Conservation (phyloP, 176 grass and related monocot species). For the Aegilops longissima region DNA sequence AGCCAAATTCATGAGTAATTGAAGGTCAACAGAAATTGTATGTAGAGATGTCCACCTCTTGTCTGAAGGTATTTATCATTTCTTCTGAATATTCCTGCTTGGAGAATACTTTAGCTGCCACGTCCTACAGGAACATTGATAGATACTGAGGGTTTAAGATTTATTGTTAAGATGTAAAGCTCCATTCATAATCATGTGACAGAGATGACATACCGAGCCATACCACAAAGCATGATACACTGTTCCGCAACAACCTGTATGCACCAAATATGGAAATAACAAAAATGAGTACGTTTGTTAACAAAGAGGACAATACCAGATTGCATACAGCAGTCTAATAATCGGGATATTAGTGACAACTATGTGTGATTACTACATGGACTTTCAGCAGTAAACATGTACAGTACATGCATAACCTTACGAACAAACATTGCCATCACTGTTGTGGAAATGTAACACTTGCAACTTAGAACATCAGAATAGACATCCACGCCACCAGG, state of each 20-base stretch:
- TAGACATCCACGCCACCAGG: not conserved
- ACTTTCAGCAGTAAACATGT: not conserved
- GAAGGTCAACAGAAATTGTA: not conserved
- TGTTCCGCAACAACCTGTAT: constrained; percentile 80
- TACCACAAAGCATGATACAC: constrained; percentile 93
- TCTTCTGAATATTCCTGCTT: constrained; percentile 93
- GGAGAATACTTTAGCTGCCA: constrained; percentile 90
- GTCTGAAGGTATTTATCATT: constrained; percentile 78
- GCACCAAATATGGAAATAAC: constrained; percentile 22
- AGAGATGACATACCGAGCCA: constrained; percentile 73
- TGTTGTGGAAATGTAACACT: not conserved
- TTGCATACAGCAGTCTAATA: not conserved
- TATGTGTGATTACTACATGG: not conserved
- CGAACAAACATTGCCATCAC: not conserved
- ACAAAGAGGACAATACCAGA: not conserved
- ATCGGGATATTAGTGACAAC: not conserved
- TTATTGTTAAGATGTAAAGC: not conserved
- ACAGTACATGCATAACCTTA: not conserved
- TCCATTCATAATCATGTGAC: constrained; percentile 22
- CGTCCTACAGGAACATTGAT: constrained; percentile 51
- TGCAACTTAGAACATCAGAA: not conserved
- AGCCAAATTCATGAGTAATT: not conserved
- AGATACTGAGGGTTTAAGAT: not conserved
- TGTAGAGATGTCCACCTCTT: constrained; percentile 62
- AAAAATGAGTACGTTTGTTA: not conserved